Evolutionary conservation across 345 rosid species (phyloP).

Genomic region (Populus davidiana): DNA sequence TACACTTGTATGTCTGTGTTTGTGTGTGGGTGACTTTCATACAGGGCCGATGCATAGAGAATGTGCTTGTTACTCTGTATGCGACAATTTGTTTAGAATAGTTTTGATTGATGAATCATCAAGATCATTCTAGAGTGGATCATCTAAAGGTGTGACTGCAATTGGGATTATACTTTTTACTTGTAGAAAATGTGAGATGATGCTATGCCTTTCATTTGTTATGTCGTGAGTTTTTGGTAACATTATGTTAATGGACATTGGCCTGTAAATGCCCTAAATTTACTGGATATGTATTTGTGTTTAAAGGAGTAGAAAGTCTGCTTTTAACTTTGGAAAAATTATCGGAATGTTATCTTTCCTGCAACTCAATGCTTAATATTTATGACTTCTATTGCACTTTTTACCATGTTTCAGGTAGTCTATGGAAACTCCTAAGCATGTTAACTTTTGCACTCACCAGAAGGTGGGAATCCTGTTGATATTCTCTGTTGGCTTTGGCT

Average conservation of each 20-base stretch:
- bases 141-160: neutral
- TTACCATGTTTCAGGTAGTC: constrained; percentile 12
- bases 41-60: neutral
- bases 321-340: neutral
- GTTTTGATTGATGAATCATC: neutral
- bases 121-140: neutral
- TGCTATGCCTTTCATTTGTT: too few relatives aligned
- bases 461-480: constrained; percentile 26
- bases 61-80: neutral
- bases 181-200: neutral
- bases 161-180: neutral
- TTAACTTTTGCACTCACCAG: neutral
- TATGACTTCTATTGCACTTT: neutral
- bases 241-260: too few relatives aligned
- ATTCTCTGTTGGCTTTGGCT: constrained; percentile 14
- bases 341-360: neutral
- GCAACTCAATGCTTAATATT: neutral
- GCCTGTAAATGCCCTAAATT: too few relatives aligned
- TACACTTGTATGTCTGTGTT: neutral
- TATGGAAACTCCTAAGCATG: constrained; percentile 22
- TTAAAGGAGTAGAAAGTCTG: neutral
- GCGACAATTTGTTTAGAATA: neutral
- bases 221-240: too few relatives aligned
- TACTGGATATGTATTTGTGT: too few relatives aligned
- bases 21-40: neutral